Evolutionary conservation across 371 early-diverging fungal genomes (phyloP).

Genomic region (Rhizomucor miehei): DNA sequence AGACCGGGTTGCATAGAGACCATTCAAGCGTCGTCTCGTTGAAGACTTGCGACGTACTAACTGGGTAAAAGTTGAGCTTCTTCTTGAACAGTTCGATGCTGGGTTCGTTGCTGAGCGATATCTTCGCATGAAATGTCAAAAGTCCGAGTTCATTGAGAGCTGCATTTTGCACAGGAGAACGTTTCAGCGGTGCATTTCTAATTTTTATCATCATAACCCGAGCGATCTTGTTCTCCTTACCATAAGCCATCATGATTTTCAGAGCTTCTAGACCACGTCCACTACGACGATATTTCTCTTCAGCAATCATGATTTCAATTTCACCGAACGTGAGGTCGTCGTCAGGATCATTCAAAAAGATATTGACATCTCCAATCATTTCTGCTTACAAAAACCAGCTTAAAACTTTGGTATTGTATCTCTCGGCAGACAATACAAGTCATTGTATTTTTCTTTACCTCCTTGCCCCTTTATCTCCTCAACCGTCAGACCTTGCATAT

Average conservation of each 20-base stretch:
- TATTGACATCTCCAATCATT: slow-evolving; percentile 95
- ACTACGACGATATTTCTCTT: slow-evolving; percentile 57
- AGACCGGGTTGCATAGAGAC: slow-evolving; percentile 13
- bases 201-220: neutral
- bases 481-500: slow-evolving; percentile 24
- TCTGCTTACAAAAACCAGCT: neutral
- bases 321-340: slow-evolving; percentile 74
- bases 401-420: neutral
- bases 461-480: slow-evolving; percentile 35
- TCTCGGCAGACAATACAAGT: neutral
- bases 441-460: slow-evolving; percentile 19
- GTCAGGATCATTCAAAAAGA: slow-evolving; percentile 83
- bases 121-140: slow-evolving; percentile 73
- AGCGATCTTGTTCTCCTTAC: slow-evolving; percentile 26
- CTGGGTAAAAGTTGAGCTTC: slow-evolving; percentile 70
- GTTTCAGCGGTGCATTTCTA: neutral
- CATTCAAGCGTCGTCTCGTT: slow-evolving; percentile 74
- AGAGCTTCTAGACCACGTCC: slow-evolving; percentile 76
- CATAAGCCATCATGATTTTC: slow-evolving; percentile 81
- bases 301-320: slow-evolving; percentile 94
- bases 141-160: slow-evolving; percentile 56
- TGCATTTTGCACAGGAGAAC: slow-evolving; percentile 4
- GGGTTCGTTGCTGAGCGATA: slow-evolving; percentile 70
- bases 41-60: slow-evolving; percentile 66
- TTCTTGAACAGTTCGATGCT: slow-evolving; percentile 68